Percentiles rank a stretch among this genome's conserved stretches.
phyloP scores from a whole-genome alignment of 139 green algal genomes.

The Tetradesmus lagerheimii region DNA sequence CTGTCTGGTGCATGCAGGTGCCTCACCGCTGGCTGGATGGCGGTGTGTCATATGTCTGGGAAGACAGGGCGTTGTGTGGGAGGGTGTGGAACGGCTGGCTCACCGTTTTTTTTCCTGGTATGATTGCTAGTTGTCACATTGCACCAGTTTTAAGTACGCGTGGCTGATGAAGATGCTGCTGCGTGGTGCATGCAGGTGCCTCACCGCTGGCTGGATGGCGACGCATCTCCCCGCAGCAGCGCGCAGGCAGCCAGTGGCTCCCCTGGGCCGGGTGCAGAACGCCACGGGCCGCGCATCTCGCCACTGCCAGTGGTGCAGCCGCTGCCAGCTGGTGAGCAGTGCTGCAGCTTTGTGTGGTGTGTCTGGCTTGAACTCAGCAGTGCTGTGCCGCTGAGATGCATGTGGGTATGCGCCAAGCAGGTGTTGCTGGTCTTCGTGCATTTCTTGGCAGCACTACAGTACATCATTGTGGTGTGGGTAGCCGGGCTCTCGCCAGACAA shows the following conservation, averaged over 20 bases:
- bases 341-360: neutral
- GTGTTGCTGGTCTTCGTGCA: neutral
- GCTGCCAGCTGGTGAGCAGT: neutral
- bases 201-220: conserved; percentile 49
- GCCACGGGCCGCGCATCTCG: neutral
- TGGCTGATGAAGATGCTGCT: too few relatives aligned
- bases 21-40: neutral
- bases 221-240: conserved; percentile 33
- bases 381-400: too few relatives aligned
- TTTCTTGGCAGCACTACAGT: neutral
- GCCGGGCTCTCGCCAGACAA: too few relatives aligned
- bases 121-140: too few relatives aligned
- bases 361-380: too few relatives aligned
- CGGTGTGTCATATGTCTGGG: neutral
- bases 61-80: too few relatives aligned
- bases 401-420: too few relatives aligned
- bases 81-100: too few relatives aligned
- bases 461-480: neutral
- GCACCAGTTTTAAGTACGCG: too few relatives aligned
- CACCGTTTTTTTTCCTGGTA: too few relatives aligned
- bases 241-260: conserved; percentile 13
- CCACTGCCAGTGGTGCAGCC: neutral
- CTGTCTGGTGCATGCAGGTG: neutral
- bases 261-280: neutral
- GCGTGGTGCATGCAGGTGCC: conserved; percentile 5